Base-by-base conservation (phyloP, 208 protist species). In the Hexamita inflata region DNA sequence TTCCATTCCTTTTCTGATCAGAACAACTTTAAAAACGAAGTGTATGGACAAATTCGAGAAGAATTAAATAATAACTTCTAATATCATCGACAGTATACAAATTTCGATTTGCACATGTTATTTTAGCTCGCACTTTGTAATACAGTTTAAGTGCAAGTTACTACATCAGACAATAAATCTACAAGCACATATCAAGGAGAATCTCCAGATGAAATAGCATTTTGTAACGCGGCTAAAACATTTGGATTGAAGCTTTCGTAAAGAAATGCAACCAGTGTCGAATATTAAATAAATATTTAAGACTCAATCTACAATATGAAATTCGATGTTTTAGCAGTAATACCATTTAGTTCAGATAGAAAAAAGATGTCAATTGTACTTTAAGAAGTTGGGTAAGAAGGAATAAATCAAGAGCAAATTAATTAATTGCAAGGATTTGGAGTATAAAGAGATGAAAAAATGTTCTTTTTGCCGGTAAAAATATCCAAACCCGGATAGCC, bases 171-270 rank as follows among this genome's bases (percentile, higher is more conserved):
- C n/a, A n/a, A n/a, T n/a, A n/a, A n/a, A n/a, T n/a, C n/a, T n/a
- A 19, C 45, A 4, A 40, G 82, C 29, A 39, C 82, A 29, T 85
- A 13, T 58, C 81, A 42, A 74, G 82, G 38, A 74, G 91, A 85
- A 0, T 89, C 83, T 67, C 92, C 92, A 0, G 92, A 95, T 78
- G 92, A 96, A 68, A 66, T 88, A 9, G 90, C 91, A 26, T 82
- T 96, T 15, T 91, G 95, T 0, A 90, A 93, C 77, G 93, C 93
- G 77, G 89, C 90, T 59, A 88, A 89, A 64, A 80, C 78, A 0
- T 66, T 90, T 13, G 90, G 88, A n/a, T 73, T 91, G 45, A 4
- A 53, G 45, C 19, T 53, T 19, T 24, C 4, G 45, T 19, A 24
- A 19, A 53, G 19, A 19, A 4, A 53, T 19, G 4, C 45, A 4